A percentile compares a stretch with the other conserved stretches of the same genome.
Conservation (phyloP, 2,329 filamentous ascomycete species). For the Chrysosporium queenslandicum region DNA sequence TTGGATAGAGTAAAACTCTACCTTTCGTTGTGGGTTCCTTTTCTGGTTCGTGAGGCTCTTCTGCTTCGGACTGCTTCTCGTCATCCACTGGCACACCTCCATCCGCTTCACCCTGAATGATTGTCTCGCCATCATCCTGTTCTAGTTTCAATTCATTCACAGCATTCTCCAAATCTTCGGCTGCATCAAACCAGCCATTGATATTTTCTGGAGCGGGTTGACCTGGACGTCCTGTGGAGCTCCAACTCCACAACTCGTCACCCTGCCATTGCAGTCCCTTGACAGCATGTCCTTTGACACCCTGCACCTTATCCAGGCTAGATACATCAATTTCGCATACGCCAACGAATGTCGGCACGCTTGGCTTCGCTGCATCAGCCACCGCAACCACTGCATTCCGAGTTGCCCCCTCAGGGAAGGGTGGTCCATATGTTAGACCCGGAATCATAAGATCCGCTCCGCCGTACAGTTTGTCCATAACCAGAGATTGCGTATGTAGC, state of each 20-base stretch:
- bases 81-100: conserved; percentile 20
- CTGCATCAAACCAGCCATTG: conserved; percentile 41
- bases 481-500: conserved; percentile 50
- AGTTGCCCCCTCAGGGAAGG: conserved; percentile 50
- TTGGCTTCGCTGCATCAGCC: conserved; percentile 49
- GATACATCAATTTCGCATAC: conserved; percentile 55
- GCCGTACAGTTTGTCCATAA: conserved; percentile 52
- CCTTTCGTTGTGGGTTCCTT: conserved; percentile 50
- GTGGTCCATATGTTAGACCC: conserved; percentile 53
- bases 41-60: conserved; percentile 32
- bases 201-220: conserved; percentile 44
- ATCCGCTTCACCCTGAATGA: conserved; percentile 12
- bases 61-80: conserved; percentile 25
- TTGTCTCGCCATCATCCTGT: conserved; percentile 35
- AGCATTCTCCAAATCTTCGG: conserved; percentile 27
- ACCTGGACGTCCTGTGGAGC: conserved; percentile 45
- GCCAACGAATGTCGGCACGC: conserved; percentile 54
- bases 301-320: conserved; percentile 45
- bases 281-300: conserved; percentile 55
- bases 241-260: conserved; percentile 60
- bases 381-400: conserved; percentile 55
- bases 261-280: conserved; percentile 57
- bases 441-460: conserved; percentile 62
- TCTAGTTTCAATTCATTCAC: conserved; percentile 35
- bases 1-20: conserved; percentile 20